Conservation (phyloP, 257 asterid species). For the Forsythia viridissima region DNA sequence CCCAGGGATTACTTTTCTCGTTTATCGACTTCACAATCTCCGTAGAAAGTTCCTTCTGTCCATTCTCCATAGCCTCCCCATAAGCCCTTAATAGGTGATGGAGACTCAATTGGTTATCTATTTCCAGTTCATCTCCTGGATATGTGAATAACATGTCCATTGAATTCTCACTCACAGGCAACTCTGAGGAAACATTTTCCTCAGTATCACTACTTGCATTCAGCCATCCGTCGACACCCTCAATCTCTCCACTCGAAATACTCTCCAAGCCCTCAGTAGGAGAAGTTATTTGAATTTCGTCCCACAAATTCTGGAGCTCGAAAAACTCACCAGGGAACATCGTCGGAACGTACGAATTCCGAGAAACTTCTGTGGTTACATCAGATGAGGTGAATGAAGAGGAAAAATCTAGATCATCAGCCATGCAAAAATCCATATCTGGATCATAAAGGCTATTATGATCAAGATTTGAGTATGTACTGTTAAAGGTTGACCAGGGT, state of each 20-base stretch:
- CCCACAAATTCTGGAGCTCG: slow-evolving; percentile 35
- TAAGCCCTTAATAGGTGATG: slow-evolving; percentile 57
- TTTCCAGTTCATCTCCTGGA: slow-evolving; percentile 36
- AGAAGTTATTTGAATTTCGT: slow-evolving; percentile 27
- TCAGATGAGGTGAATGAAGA: slow-evolving; percentile 39
- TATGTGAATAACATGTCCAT: slow-evolving; percentile 2
- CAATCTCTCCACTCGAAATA: slow-evolving; percentile 25
- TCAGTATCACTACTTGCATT: slow-evolving; percentile 34
- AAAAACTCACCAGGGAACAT: slow-evolving; percentile 36
- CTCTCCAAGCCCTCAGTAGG: slow-evolving; percentile 29
- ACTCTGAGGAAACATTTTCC: slow-evolving; percentile 31
- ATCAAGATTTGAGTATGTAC: slow-evolving; percentile 25
- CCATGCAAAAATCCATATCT: slow-evolving; percentile 26
- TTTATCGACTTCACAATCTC: slow-evolving; percentile 44
- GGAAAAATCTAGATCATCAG: slow-evolving; percentile 26
- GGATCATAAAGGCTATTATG: slow-evolving; percentile 28
- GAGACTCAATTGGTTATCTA: slow-evolving; percentile 39
- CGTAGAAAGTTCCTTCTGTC: slow-evolving; percentile 47
- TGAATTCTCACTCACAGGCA: slow-evolving; percentile 29
- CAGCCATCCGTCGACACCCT: slow-evolving; percentile 41
- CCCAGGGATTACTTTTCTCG: slow-evolving; percentile 47
- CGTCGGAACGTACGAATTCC: slow-evolving; percentile 35
- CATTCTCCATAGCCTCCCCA: slow-evolving; percentile 60
- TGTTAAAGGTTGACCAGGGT: slow-evolving; percentile 38
- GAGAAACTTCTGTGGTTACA: slow-evolving; percentile 43